A percentile compares a stretch with the other conserved stretches of the same genome.
Evolutionary conservation across 2,329 filamentous ascomycete species (phyloP).

Genomic region (Arachnomyces sp.): DNA sequence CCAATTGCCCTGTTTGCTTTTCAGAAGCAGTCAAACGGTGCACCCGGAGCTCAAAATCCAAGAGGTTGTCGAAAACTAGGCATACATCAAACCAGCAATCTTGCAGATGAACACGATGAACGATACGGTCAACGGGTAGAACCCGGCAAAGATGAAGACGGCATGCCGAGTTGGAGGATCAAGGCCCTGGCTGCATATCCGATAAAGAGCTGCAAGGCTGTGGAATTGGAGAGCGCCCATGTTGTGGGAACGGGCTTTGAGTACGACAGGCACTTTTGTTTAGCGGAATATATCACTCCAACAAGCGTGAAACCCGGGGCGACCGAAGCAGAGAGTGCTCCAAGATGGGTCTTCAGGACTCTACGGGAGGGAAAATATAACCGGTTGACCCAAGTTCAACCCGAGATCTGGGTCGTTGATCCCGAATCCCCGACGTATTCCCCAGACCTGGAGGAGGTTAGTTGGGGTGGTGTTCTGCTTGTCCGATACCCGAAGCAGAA

Average conservation of each 20-base stretch:
- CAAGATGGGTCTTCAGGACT: constrained; percentile 38
- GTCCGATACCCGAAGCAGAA: constrained; percentile 37
- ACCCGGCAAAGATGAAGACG: constrained; percentile 22
- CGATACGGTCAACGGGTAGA: constrained; percentile 21
- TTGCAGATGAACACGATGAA: constrained; percentile 48
- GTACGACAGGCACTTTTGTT: constrained; percentile 74
- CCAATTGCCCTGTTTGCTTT: constrained; percentile 11
- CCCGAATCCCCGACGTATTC: constrained; percentile 35
- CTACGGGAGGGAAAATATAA: constrained; percentile 42
- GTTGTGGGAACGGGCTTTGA: constrained; percentile 62
- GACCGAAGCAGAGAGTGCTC: background rate
- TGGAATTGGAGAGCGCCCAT: constrained; percentile 59
- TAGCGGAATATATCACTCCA: constrained; percentile 54
- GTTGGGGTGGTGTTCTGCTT: constrained; percentile 45
- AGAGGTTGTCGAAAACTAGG: constrained; percentile 48
- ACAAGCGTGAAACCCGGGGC: constrained; percentile 10
- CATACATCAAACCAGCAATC: constrained; percentile 41
- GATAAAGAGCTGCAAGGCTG: constrained; percentile 69
- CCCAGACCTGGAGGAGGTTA: constrained; percentile 37
- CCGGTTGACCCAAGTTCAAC: constrained; percentile 59
- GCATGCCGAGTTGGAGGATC: constrained; percentile 38
- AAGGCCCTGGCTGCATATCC: constrained; percentile 75
- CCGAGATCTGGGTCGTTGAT: constrained; percentile 54
- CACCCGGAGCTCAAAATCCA: constrained; percentile 20
- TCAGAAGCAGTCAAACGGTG: constrained; percentile 4